Base-by-base conservation (phyloP, 768 basidiomycete species). In the Artomyces pyxidatus region DNA sequence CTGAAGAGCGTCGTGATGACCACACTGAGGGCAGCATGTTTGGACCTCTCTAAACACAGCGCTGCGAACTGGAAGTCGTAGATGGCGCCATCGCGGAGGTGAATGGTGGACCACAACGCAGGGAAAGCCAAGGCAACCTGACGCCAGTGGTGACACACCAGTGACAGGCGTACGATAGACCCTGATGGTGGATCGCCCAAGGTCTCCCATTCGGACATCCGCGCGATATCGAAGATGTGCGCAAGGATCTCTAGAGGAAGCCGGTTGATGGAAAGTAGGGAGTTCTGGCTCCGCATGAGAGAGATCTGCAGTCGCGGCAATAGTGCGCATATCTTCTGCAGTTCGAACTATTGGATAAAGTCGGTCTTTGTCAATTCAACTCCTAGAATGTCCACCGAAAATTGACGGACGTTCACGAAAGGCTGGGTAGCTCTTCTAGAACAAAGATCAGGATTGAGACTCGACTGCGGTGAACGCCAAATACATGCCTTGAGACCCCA, bases 101-200 rank as follows among this genome's bases (percentile, higher is more conserved):
- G 48, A 21, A 56, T 56, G n/a, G 54, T 56, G 22, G 42, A 50
- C 54, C 54, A 56, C 8, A 56, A 40, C 10, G 47, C 32, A 19
- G 54, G 54, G 49, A 56, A 56, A 19, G 46, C 43, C 40, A 56
- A 48, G 14, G 54, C 54, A 12, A 52, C 54, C 45, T 56, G 54
- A 23, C 54, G 54, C 54, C 54, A 56, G 29, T 56, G 52, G 38
- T 37, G 28, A n/a, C 54, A 56, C 37, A 56, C 54, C 47, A 56
- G 42, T 9, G 54, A 56, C n/a, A 56, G 53, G 1, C 41, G 45
- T 4, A 53, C 49, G 30, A 54, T 53, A 11, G 42, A 30, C 5
- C 37, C 48, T 7, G 52, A 48, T 22, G 53, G 54, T 10, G 51
- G 50, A 23, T 45, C 22, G 16, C 28, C 26, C 7, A 44, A n/a